Base-by-base conservation (phyloP, 2,329 filamentous ascomycete species). In the Xylaria sp. region DNA sequence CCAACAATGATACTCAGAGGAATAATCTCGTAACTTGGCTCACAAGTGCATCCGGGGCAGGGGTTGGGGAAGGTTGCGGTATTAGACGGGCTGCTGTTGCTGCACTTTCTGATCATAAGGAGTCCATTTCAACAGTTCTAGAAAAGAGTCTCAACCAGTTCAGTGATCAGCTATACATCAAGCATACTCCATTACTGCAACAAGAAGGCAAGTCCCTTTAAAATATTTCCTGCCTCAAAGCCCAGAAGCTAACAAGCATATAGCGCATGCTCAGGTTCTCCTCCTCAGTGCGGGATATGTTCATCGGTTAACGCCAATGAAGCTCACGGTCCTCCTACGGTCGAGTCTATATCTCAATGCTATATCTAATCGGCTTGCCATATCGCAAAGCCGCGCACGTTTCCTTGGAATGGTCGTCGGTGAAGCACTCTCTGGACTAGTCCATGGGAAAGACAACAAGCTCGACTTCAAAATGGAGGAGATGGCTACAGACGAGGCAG, bases 381-480 rank as follows among this genome's bases (percentile, higher is more conserved):
- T 93, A 17, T 90, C 93, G 3, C 94, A 96, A 45, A 83, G 83
- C 6, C 86, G 90, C 70, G 90, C 92, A 17, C 88, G 94, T 20
- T 92, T 97, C 71, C 84, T 99, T 0, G 96, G 96, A 0, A 96
- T 99, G 89, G 84, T 92, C 1, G 89, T 97, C 36, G 96, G 93
- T 4, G 93, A 93, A 71, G 88, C 90, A 0, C 79, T 91, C 0
- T 90, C 89, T 0, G 77, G 81, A 1, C 78, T 97, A 1, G 81
- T 87, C 3, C 86, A 90, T 63, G 91, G 92, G 71, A 86, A 85
- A 29, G 90, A 90, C 9, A 90, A 90, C 64, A 88, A 85, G 62
- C 89, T 99, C 76, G 89, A 92, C 67, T 98, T 99, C 74, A 90
- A 94, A 42, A 86, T 94, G 74, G 91, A 96, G 22, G 94, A 96